A percentile compares a stretch with the other conserved stretches of the same genome.
Conservation (phyloP, 164 flowering plant species). For the Chloranthus sessilifolius region DNA sequence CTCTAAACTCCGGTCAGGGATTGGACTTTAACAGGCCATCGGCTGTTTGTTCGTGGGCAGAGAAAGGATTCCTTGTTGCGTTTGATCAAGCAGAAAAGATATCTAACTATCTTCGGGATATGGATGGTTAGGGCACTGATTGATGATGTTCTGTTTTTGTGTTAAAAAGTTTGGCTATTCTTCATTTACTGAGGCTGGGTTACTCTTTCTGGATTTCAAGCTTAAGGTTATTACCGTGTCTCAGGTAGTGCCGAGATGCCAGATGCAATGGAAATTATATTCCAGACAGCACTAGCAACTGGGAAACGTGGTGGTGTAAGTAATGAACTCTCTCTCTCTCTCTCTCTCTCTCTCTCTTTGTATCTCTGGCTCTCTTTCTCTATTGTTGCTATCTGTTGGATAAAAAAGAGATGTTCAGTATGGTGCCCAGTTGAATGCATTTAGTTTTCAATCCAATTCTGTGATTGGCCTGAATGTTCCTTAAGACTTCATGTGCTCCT, state of each 20-base stretch:
- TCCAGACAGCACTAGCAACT: slow-evolving; percentile 29
- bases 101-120: slow-evolving; percentile 22
- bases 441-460: no score
- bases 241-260: slow-evolving; percentile 46
- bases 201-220: not conserved
- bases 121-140: slow-evolving; percentile 32
- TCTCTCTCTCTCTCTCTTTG: not conserved
- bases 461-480: no score
- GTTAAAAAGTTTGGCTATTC: not conserved
- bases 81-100: slow-evolving; percentile 38
- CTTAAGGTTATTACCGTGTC: not conserved
- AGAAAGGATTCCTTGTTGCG: slow-evolving; percentile 36
- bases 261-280: slow-evolving; percentile 47
- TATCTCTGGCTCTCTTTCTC: no score
- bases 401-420: no score
- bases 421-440: no score
- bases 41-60: slow-evolving; percentile 35
- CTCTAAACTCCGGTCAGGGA: slow-evolving; percentile 6
- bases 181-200: not conserved
- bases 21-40: slow-evolving; percentile 30
- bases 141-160: not conserved
- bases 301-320: slow-evolving; percentile 51
- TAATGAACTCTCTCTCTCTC: not conserved
- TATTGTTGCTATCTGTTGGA: no score
- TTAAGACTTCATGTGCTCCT: not conserved